These are phyloP conservation scores for Ascochyta lentis DNA, from an alignment of 2,329 filamentous ascomycete genomes.

Conservation along the genomic window DNA sequence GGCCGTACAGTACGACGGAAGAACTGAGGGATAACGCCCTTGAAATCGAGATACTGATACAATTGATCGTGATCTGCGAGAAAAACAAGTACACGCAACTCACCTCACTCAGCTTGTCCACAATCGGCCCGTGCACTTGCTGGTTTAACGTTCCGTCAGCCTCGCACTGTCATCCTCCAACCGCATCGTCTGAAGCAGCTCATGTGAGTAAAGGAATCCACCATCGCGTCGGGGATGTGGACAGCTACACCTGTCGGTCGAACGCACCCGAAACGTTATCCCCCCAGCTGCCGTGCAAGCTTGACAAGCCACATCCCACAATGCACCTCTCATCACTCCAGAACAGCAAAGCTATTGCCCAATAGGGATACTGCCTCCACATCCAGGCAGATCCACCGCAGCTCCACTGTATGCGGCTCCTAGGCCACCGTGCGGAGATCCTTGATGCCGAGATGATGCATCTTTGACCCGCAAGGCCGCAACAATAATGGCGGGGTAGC, in stretches of 20 bases:
- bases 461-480: conserved; percentile 19
- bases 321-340: conserved; percentile 11
- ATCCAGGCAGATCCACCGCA: conserved; percentile 15
- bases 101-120: background rate
- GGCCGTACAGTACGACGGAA: conserved; percentile 2
- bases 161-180: conserved; percentile 7
- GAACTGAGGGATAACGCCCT: background rate
- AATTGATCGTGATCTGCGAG: conserved; percentile 12
- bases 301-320: conserved; percentile 23
- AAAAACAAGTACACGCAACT: conserved; percentile 4
- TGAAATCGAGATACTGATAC: background rate
- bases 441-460: conserved; percentile 21
- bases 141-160: conserved; percentile 4
- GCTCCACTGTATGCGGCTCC: conserved; percentile 29
- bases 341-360: conserved; percentile 8
- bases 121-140: conserved; percentile 1
- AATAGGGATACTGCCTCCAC: conserved; percentile 8
- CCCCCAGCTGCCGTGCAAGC: conserved; percentile 13
- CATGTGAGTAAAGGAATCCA: conserved; percentile 17
- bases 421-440: conserved; percentile 27
- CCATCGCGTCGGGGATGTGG: conserved; percentile 17
- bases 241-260: conserved; percentile 27
- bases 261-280: conserved; percentile 26
- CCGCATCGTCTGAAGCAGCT: conserved; percentile 5
- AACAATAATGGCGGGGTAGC: conserved; percentile 24